Base-by-base conservation (phyloP, 305 asterid genomes). In the Fraxinus paxiana region DNA sequence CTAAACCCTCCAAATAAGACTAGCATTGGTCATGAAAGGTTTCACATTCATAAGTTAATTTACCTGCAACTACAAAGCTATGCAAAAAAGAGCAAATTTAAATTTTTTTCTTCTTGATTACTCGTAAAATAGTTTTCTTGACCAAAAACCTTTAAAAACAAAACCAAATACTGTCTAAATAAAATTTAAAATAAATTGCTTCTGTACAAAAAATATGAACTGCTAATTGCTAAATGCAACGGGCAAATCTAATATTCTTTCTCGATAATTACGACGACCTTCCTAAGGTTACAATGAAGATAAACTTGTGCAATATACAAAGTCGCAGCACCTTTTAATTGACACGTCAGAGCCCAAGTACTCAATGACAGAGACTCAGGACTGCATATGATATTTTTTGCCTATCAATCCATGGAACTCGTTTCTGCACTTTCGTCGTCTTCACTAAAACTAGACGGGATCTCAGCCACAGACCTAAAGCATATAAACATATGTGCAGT, bases 391-490 rank as follows among this genome's bases (percentile, higher is more conserved):
- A 76, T 43, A 8, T 26, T 69, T 71, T 83, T 79, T 18, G 37
- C 24, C 56, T 74, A 83, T 87, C 87, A 90, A 56, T 88, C 92
- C 84, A 76, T 86, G 0, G 92, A 89, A 90, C 91, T 87, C 22
- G 94, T 89, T 82, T 90, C 96, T 20, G 87, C 94, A 79, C 92
- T 90, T 86, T 87, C 97, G 67, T 90, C 92, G 46, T 88, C 94
- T 84, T 91, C 93, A 38, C 93, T 89, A 80, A 86, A 88, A 83
- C 92, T 88, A 37, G 92, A 84, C 41, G 92, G 92, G 85, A 90
- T 82, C 88, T 91, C 95, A 6, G 88, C 46, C 51, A 80, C 83
- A 43, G 88, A 75, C 91, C 93, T 88, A 73, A 61, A 81, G 75
- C 75, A 69, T 5, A 69, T 65, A 10, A 65, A 65, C 12, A 69